phyloP scores from a whole-genome alignment of 2,329 filamentous ascomycete genomes.

The Aspergillus fijiensis region DNA sequence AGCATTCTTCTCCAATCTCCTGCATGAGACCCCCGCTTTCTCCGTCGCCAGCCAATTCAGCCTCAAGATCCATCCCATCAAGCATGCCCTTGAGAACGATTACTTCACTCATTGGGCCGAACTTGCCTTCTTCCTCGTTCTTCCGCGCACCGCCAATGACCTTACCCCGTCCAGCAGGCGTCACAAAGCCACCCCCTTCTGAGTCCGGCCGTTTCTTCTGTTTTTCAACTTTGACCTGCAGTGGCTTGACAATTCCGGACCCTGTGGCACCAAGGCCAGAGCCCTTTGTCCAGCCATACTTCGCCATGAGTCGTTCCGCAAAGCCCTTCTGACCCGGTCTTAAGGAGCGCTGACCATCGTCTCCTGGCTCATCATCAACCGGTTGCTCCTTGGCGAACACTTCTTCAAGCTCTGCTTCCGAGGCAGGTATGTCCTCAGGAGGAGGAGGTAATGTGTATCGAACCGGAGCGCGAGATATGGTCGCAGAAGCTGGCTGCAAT shows the following conservation, averaged over 20 bases:
- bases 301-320: slow-evolving; percentile 82
- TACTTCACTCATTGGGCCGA: slow-evolving; percentile 76
- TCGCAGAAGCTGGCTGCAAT: slow-evolving; percentile 49
- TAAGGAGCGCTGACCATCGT: slow-evolving; percentile 54
- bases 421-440: slow-evolving; percentile 53
- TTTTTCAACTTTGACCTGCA: slow-evolving; percentile 83
- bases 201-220: slow-evolving; percentile 74
- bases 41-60: slow-evolving; percentile 66
- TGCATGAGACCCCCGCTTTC: slow-evolving; percentile 69
- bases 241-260: slow-evolving; percentile 78
- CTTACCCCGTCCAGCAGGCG: slow-evolving; percentile 68
- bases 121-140: slow-evolving; percentile 53
- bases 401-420: slow-evolving; percentile 54
- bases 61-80: slow-evolving; percentile 74
- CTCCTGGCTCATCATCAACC: slow-evolving; percentile 37
- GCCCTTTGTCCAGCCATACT: slow-evolving; percentile 91
- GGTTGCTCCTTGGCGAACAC: slow-evolving; percentile 42
- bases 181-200: slow-evolving; percentile 74
- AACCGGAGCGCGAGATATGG: slow-evolving; percentile 75
- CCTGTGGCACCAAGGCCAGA: slow-evolving; percentile 79
- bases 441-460: slow-evolving; percentile 63
- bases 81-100: slow-evolving; percentile 83
- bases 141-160: slow-evolving; percentile 76
- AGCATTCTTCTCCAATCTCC: slow-evolving; percentile 93
- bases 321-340: slow-evolving; percentile 81